A percentile compares a stretch with the other conserved stretches of the same genome.
Conservation (phyloP, 1,284 basidiomycete species). For the Pseudozyma thailandica region DNA sequence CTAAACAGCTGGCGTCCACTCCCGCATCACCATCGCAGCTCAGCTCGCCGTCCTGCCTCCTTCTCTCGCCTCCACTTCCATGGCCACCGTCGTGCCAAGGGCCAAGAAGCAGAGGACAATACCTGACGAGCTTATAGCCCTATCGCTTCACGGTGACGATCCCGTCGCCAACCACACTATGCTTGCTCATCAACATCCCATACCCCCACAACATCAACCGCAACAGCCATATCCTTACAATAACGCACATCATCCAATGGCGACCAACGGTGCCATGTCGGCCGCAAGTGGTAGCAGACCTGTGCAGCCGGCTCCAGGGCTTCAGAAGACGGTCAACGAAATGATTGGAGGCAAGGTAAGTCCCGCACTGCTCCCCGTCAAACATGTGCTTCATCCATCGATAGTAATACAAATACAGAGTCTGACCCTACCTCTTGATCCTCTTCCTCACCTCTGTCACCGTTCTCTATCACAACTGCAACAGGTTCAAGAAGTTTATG, state of each 20-base stretch:
- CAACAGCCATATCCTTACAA: conserved; percentile 17
- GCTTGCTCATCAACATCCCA: conserved; percentile 46
- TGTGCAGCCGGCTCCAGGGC: conserved; percentile 20
- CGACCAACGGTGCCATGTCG: conserved; percentile 22
- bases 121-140: conserved; percentile 33
- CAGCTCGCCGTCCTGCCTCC: neutral
- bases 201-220: conserved; percentile 21
- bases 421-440: too few relatives aligned
- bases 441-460: neutral
- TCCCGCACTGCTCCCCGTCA: neutral
- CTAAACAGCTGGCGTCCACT: neutral
- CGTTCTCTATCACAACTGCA: neutral
- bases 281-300: conserved; percentile 38
- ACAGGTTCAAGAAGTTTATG: conserved; percentile 57
- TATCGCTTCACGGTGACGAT: conserved; percentile 22
- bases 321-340: conserved; percentile 57
- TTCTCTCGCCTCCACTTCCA: conserved; percentile 5
- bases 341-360: conserved; percentile 58
- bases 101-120: conserved; percentile 54
- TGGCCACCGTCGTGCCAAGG: conserved; percentile 53
- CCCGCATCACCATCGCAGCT: neutral
- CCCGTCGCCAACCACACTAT: conserved; percentile 18
- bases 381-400: neutral
- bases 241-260: conserved; percentile 5
- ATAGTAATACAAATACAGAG: too few relatives aligned